phyloP scores from a whole-genome alignment of 495 filamentous ascomycete genomes.

The Xylaria telfairii region DNA sequence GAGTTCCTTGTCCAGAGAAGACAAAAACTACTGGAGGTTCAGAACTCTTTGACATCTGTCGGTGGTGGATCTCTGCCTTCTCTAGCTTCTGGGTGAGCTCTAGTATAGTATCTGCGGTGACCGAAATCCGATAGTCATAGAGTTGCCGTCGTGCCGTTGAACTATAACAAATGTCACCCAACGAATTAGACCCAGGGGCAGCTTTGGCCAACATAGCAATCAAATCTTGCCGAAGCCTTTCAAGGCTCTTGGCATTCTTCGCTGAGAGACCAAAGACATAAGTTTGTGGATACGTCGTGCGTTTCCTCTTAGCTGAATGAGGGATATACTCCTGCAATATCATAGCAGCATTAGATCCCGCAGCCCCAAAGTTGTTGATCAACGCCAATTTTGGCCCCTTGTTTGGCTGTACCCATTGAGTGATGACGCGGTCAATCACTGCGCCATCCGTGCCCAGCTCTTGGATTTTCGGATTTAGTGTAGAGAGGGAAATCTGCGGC shows the following conservation, averaged over 20 bases:
- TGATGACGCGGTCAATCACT: conserved; percentile 36
- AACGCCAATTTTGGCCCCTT: conserved; percentile 38
- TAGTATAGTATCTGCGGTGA: neutral
- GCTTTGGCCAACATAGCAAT: neutral
- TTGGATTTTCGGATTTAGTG: conserved; percentile 46
- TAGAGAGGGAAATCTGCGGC: conserved; percentile 47
- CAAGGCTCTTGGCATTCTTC: neutral
- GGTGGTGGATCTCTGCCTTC: neutral
- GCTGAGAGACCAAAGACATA: neutral
- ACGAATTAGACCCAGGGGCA: neutral
- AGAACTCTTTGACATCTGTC: neutral
- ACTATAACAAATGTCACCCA: conserved; percentile 16
- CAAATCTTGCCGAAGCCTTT: neutral
- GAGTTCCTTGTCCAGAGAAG: neutral
- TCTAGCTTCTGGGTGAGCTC: neutral
- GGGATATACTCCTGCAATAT: conserved; percentile 20
- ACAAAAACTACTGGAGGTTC: neutral
- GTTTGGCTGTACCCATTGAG: conserved; percentile 38
- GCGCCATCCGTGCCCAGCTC: conserved; percentile 41
- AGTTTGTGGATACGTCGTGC: neutral
- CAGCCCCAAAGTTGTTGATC: conserved; percentile 40
- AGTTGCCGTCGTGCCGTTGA: conserved; percentile 11
- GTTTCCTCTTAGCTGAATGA: neutral
- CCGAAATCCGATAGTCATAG: conserved; percentile 18
- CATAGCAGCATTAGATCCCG: conserved; percentile 28